A percentile compares a stretch with the other conserved stretches of the same genome.
Evolutionary conservation across 2,329 filamentous ascomycete genomes (phyloP).

Genomic region (Simplicillium sp.): DNA sequence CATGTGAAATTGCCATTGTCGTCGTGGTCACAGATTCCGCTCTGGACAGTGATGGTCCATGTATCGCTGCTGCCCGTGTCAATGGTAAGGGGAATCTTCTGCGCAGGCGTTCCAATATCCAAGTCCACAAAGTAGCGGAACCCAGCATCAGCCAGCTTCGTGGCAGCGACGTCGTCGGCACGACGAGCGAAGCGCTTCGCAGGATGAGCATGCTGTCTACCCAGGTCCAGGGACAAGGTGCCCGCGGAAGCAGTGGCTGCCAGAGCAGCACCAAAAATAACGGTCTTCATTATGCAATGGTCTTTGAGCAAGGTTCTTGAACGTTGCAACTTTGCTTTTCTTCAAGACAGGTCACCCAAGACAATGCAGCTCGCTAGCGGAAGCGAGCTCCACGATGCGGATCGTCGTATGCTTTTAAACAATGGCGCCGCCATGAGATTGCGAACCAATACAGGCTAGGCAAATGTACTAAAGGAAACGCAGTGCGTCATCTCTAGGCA

Average conservation of each 20-base stretch:
- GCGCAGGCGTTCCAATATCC: background rate
- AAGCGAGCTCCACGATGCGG: too few species aligned
- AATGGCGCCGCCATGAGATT: too few species aligned
- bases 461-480: too few species aligned
- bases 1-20: background rate
- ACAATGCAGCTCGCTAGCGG: too few species aligned
- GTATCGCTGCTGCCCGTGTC: slow-evolving; percentile 1
- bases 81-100: background rate
- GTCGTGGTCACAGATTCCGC: background rate
- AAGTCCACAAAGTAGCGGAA: background rate
- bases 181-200: background rate
- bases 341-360: too few species aligned
- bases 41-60: background rate
- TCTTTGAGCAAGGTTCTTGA: background rate
- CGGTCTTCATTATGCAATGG: background rate
- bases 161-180: background rate
- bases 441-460: too few species aligned
- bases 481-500: too few species aligned
- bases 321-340: too few species aligned
- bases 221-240: background rate
- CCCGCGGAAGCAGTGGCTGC: background rate
- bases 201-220: background rate
- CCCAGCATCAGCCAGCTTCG: background rate
- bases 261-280: background rate
- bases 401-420: too few species aligned